phyloP scores from a whole-genome alignment of 768 basidiomycete species.

The Pilatotrama ljubarskyi region DNA sequence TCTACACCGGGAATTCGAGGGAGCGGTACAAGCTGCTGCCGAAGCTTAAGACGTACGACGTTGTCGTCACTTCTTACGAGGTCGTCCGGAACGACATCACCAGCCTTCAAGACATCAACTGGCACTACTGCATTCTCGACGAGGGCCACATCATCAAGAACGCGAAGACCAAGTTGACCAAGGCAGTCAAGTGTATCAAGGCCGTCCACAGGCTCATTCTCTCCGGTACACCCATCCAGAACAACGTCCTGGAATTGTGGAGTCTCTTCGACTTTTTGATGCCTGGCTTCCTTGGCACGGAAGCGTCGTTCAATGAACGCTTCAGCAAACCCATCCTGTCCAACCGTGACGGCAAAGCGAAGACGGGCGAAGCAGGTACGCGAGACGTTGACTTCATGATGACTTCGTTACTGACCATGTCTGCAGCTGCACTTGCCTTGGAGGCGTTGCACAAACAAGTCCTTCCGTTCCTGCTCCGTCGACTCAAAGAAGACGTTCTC shows the following conservation, averaged over 20 bases:
- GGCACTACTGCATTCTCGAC: conserved; percentile 96
- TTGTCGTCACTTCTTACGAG: conserved; percentile 98
- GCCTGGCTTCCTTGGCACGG: conserved; percentile 98
- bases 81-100: conserved; percentile 93
- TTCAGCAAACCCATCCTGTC: conserved; percentile 96
- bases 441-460: conserved; percentile 99
- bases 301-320: conserved; percentile 89
- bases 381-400: conserved; percentile 20
- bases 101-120: conserved; percentile 70
- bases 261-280: conserved; percentile 98
- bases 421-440: conserved; percentile 83
- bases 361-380: conserved; percentile 91
- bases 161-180: conserved; percentile 95
- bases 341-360: conserved; percentile 92
- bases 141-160: conserved; percentile 99
- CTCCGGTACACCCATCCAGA: conserved; percentile 98
- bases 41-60: conserved; percentile 70
- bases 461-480: conserved; percentile 93
- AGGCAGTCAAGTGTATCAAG: conserved; percentile 87
- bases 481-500: conserved; percentile 96
- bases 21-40: conserved; percentile 73
- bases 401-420: neutral
- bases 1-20: conserved; percentile 86
- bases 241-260: conserved; percentile 98
- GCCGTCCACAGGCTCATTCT: conserved; percentile 94